A percentile compares a stretch with the other conserved stretches of the same genome.
Conservation (phyloP, 2,329 filamentous ascomycete species). For the Didymella segeticola region DNA sequence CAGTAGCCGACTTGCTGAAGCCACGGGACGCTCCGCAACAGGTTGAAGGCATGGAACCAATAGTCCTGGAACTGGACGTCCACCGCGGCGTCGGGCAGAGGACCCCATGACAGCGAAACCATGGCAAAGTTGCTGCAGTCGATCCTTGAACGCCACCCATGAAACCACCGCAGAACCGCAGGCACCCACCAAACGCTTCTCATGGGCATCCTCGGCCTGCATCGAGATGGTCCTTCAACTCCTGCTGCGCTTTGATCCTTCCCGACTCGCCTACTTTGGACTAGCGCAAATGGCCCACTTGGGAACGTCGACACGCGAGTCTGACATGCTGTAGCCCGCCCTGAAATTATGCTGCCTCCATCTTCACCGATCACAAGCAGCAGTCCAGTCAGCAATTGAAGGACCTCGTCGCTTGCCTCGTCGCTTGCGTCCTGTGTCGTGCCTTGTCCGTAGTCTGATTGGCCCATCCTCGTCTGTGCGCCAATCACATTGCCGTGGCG, state of each 20-base stretch:
- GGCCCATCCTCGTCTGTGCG: background rate
- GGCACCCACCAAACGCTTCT: background rate
- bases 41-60: background rate
- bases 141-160: background rate
- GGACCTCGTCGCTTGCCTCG: no score
- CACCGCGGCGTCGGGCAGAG: background rate
- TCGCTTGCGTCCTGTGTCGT: conserved; percentile 3
- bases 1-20: conserved; percentile 6
- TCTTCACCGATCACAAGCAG: conserved; percentile 10
- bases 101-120: conserved; percentile 2
- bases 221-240: conserved; percentile 10
- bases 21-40: conserved; percentile 8
- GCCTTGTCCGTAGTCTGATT: conserved; percentile 9
- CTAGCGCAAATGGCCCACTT: conserved; percentile 10
- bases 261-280: background rate
- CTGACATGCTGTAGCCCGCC: conserved; percentile 2
- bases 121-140: no score
- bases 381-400: conserved; percentile 1
- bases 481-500: conserved; percentile 1
- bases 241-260: background rate
- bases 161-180: no score
- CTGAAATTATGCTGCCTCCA: conserved; percentile 8
- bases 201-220: background rate
- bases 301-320: background rate
- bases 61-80: background rate